Evolutionary conservation across 1,139 yeast genomes (phyloP).

Genomic region (Debaryomycetaceae sp.): DNA sequence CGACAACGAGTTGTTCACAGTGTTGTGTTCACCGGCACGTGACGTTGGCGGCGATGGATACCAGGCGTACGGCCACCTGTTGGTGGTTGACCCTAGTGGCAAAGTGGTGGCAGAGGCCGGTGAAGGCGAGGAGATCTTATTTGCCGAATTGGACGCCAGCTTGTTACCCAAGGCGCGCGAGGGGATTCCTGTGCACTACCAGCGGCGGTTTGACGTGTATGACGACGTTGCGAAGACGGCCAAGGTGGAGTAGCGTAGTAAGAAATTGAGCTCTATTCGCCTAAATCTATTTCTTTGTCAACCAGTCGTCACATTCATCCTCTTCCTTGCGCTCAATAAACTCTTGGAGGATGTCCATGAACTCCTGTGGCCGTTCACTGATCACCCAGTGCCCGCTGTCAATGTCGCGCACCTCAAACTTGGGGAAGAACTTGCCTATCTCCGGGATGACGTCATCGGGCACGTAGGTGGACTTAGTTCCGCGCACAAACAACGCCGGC

Average conservation of each 20-base stretch:
- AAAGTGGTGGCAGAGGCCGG: constrained; percentile 77
- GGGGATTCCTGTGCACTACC: constrained; percentile 73
- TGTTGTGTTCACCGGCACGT: constrained; percentile 87
- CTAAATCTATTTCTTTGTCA: no score
- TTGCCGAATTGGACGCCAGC: constrained; percentile 72
- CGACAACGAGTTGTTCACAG: constrained; percentile 78
- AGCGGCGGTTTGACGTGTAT: constrained; percentile 84
- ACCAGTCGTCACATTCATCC: constrained; percentile 3
- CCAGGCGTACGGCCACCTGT: constrained; percentile 91
- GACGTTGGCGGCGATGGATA: constrained; percentile 61
- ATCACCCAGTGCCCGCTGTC: constrained; percentile 92
- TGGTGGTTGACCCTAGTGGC: constrained; percentile 86
- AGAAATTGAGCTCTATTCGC: no score
- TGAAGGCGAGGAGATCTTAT: constrained; percentile 75
- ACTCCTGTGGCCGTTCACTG: constrained; percentile 71
- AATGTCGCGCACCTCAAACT: constrained; percentile 67
- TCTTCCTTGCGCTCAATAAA: constrained; percentile 60
- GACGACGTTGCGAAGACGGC: constrained; percentile 45
- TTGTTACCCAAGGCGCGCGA: constrained; percentile 57
- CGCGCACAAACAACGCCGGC: constrained; percentile 77
- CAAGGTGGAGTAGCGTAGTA: no score
- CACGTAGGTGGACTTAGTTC: constrained; percentile 71
- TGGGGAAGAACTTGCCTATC: constrained; percentile 77
- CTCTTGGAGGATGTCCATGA: constrained; percentile 52
- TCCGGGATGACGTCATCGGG: constrained; percentile 79